Evolutionary conservation across 129 eudicot genomes (phyloP), one percentile per base, ranked within the genome.

Genomic region (Artemisia tridentata): DNA sequence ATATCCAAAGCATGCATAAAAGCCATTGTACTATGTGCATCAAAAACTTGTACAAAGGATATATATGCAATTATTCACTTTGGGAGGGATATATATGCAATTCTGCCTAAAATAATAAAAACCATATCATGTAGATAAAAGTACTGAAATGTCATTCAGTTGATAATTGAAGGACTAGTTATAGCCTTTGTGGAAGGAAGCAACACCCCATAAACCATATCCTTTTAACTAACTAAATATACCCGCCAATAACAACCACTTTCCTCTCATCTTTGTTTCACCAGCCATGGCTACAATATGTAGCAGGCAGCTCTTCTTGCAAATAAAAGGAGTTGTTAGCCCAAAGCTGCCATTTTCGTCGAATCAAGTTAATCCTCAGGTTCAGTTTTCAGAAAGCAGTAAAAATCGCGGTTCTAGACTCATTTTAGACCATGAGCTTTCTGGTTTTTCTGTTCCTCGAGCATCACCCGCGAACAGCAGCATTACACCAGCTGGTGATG

Each of bases 271-370:
- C 61, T 57, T 60, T 6, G 31, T 20, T 52, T 73, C 76, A 15
- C 59, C 41, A 23, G 67, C 78, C 79, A 88, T 88, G 95, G 84
- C 85, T 75, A 58, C 87, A 7, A 53, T 69, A 63, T 68, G 80
- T 43, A 75, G 78, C 60, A 74, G 75, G 41, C 87, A 82, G 66
- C 71, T 75, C 5, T 55, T 72, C 53, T 63, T 69, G 78, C 64
- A 77, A 5, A 50, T 46, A 4, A 64, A 67, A 63, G 57, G 56
- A 11, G 13, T 65, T 23, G 52, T 80, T 27, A 31, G 25, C 43
- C 61, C 76, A 53, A 66, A 18, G 46, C 69, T 46, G 20, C 58
- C 75, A 52, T 23, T 72, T 8, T 77, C 80, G 12, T 76, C 79
- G 10, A 38, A 72, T 27, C 63, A 38, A 57, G 31, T 69, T 48